Base-by-base conservation (phyloP, 345 rosid species). In the Lumnitzera racemosa region DNA sequence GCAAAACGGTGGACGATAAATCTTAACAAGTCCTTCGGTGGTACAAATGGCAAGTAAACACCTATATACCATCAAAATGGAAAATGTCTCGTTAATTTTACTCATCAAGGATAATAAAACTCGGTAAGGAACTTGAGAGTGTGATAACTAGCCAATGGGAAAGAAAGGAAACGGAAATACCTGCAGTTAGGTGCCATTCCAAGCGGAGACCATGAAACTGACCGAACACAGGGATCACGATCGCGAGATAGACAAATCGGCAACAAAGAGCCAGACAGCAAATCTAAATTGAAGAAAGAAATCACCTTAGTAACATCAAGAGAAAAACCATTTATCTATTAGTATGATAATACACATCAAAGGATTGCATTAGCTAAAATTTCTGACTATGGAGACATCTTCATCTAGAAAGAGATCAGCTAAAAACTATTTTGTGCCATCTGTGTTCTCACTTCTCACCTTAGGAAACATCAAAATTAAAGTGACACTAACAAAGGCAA, bases 41-140 rank as follows among this genome's bases (percentile, higher is more conserved):
- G 97, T 73, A 78, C 96, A 94, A 64, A 90, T 77, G 59, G 96
- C 90, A 57, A 94, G 82, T 78, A 94, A 83, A 65, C 99, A 88
- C 72, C 99, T 94, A 27, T 5, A 63, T 16, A 41, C 57, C 36
- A 52, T 5, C 15, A 53, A 55, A 63, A 36, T 8, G 46, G 15
- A 52, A 50, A 29, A 55, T 15, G 13, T 23, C 43, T 36, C 7
- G 7, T 0, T 36, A 9, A 41, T 11, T 62, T 24, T 13, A 11
- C 2, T 20, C 15, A 55, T 13, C 58, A 10, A 55, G 29, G 29
- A 55, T 24, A 47, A 58, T 12, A 51, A 53, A 27, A 13, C 20
- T 12, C 23, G 12, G 24, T 43, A 69, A 17, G 46, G 53, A 24
- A 51, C 49, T 41, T 61, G 50, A n/a, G 59, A 29, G 47, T 49